Conservation (phyloP, 2,329 filamentous ascomycete species). For the Alternaria viburni region DNA sequence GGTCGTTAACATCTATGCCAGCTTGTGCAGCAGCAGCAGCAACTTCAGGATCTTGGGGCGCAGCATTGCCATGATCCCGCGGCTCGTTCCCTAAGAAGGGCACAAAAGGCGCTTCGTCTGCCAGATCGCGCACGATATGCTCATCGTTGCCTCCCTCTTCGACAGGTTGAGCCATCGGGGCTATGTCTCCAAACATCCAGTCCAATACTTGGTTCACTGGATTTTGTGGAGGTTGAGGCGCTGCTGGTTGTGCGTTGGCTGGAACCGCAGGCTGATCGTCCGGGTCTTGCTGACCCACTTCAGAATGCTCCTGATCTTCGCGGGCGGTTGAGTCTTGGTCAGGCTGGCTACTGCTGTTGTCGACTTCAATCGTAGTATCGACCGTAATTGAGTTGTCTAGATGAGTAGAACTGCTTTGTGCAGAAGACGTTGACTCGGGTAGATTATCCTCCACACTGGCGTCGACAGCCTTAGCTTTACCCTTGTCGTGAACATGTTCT, state of each 20-base stretch:
- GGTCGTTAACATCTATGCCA: conserved; percentile 71
- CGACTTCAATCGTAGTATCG: conserved; percentile 2
- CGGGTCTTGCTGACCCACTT: not conserved
- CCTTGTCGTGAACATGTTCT: conserved; percentile 30
- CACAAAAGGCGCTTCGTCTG: conserved; percentile 66
- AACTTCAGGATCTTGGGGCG: conserved; percentile 61
- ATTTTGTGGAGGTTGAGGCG: conserved; percentile 18
- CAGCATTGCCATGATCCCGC: conserved; percentile 32
- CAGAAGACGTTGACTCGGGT: conserved; percentile 1
- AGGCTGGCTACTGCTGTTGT: conserved; percentile 6
- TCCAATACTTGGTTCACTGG: conserved; percentile 47
- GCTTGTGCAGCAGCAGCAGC: conserved; percentile 70
- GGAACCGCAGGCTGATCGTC: conserved; percentile 9
- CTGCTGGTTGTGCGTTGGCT: conserved; percentile 11
- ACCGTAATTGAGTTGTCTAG: conserved; percentile 4
- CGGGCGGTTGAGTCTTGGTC: not conserved
- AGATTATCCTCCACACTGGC: not conserved
- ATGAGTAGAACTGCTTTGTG: conserved; percentile 4
- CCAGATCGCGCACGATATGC: conserved; percentile 64
- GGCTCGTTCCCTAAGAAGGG: conserved; percentile 55
- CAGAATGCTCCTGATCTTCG: conserved; percentile 1
- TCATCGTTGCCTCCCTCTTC: conserved; percentile 59
- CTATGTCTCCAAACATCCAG: conserved; percentile 58
- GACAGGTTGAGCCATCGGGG: conserved; percentile 30
- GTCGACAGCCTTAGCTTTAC: conserved; percentile 32